A percentile compares a stretch with the other conserved stretches of the same genome.
Evolutionary conservation across 345 rosid genomes (phyloP).

Genomic region (Noccaea bulbosa): DNA sequence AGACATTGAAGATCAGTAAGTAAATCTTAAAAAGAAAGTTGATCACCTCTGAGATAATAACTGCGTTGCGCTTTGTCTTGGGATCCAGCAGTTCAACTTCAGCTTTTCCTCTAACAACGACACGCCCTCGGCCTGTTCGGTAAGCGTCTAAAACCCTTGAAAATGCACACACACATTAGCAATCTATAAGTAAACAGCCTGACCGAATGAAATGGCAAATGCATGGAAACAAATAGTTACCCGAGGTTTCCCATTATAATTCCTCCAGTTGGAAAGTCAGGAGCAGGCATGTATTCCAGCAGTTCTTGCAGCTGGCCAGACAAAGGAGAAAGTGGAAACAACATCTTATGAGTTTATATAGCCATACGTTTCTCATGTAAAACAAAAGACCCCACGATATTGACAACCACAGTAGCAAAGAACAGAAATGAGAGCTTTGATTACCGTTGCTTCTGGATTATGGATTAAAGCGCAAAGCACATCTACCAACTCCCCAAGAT

Average conservation of each 20-base stretch:
- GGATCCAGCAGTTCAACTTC: constrained; percentile 82
- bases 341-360: constrained; percentile 2
- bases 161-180: constrained; percentile 36
- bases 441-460: constrained; percentile 91
- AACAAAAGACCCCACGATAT: constrained; percentile 10
- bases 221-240: constrained; percentile 49
- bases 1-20: constrained; percentile 12
- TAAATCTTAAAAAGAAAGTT: constrained; percentile 13
- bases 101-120: constrained; percentile 83
- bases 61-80: constrained; percentile 70
- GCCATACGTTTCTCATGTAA: background rate
- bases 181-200: constrained; percentile 14
- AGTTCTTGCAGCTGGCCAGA: constrained; percentile 83
- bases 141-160: constrained; percentile 87
- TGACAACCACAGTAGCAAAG: constrained; percentile 29
- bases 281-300: constrained; percentile 99
- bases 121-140: constrained; percentile 88
- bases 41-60: constrained; percentile 86
- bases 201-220: constrained; percentile 27
- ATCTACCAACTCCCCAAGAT: constrained; percentile 95
- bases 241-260: constrained; percentile 93
- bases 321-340: constrained; percentile 39
- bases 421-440: constrained; percentile 2
- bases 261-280: constrained; percentile 99
- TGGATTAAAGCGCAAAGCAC: constrained; percentile 89